Evolutionary conservation across 106 monocot species (phyloP).

Genomic region (Narthecium ossifragum): DNA sequence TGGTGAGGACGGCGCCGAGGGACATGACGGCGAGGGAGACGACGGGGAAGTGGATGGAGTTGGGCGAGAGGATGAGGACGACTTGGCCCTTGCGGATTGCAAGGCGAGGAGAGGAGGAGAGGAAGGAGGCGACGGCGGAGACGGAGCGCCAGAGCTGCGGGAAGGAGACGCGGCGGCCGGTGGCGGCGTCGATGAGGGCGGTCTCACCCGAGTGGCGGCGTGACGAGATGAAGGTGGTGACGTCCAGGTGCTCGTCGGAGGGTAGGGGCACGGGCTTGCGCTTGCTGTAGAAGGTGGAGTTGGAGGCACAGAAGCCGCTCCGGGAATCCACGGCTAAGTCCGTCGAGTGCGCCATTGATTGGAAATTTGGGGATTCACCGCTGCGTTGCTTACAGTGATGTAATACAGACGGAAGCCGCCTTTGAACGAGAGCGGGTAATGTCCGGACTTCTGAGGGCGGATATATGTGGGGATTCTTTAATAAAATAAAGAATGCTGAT

Average conservation of each 20-base stretch:
- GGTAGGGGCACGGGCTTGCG: constrained; percentile 59
- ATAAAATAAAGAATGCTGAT: too few relatives aligned
- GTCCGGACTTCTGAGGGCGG: too few relatives aligned
- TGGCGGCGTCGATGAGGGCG: constrained; percentile 83
- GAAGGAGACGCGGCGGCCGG: constrained; percentile 68
- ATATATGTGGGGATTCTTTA: too few relatives aligned
- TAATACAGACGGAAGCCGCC: too few relatives aligned
- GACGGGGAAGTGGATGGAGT: constrained; percentile 78
- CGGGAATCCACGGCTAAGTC: constrained; percentile 20
- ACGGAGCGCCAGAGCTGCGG: constrained; percentile 51
- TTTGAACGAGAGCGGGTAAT: too few relatives aligned
- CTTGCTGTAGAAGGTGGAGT: constrained; percentile 60
- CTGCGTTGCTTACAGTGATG: too few relatives aligned
- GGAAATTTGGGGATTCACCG: too few relatives aligned
- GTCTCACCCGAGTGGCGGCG: constrained; percentile 46
- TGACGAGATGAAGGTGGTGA: constrained; percentile 68
- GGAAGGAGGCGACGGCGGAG: constrained; percentile 37
- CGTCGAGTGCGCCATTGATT: background rate
- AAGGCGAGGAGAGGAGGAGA: constrained; percentile 22
- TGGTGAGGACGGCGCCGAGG: constrained; percentile 81
- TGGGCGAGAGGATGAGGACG: constrained; percentile 79
- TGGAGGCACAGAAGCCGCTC: constrained; percentile 66
- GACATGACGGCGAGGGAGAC: constrained; percentile 80
- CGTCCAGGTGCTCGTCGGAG: constrained; percentile 32
- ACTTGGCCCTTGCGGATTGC: constrained; percentile 51